A percentile compares a stretch with the other conserved stretches of the same genome.
Evolutionary conservation across 768 basidiomycete genomes (phyloP).

Genomic region (Hypsizygus marmoreus): DNA sequence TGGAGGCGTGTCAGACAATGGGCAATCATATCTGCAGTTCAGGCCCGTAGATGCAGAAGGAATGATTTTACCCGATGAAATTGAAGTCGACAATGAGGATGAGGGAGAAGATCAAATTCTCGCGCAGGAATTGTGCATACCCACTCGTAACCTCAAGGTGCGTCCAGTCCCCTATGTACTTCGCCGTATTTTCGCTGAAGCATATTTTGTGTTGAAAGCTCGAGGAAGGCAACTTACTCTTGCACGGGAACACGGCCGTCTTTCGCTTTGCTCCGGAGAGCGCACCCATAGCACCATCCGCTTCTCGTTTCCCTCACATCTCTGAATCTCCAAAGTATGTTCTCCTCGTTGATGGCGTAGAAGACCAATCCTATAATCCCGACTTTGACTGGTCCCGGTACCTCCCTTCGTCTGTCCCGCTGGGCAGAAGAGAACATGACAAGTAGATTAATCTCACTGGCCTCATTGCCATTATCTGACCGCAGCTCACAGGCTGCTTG

Average conservation of each 20-base stretch:
- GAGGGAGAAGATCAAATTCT: too few relatives aligned
- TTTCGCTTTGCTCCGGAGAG: slow-evolving; percentile 39
- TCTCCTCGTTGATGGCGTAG: slow-evolving; percentile 41
- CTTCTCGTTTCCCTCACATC: slow-evolving; percentile 40
- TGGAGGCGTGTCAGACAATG: slow-evolving; percentile 27
- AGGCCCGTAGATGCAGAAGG: slow-evolving; percentile 28
- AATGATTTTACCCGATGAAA: slow-evolving; percentile 21
- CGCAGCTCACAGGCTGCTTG: slow-evolving; percentile 36
- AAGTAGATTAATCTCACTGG: slow-evolving; percentile 29
- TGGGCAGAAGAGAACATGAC: slow-evolving; percentile 47
- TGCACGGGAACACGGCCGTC: slow-evolving; percentile 44
- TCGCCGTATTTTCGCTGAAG: neutral
- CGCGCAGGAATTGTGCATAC: slow-evolving; percentile 39
- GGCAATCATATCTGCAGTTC: slow-evolving; percentile 30
- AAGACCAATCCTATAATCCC: slow-evolving; percentile 41
- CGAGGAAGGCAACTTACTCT: slow-evolving; percentile 40
- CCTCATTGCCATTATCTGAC: neutral
- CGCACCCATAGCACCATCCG: slow-evolving; percentile 16
- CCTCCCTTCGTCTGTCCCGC: slow-evolving; percentile 41
- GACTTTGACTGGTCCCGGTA: slow-evolving; percentile 54
- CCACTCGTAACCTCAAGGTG: slow-evolving; percentile 42
- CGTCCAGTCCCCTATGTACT: slow-evolving; percentile 10
- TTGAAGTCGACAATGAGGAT: slow-evolving; percentile 25
- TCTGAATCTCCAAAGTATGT: slow-evolving; percentile 41
- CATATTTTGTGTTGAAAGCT: slow-evolving; percentile 26